Conservation (phyloP, 2,329 filamentous ascomycete genomes). For the Didymella pinodella region DNA sequence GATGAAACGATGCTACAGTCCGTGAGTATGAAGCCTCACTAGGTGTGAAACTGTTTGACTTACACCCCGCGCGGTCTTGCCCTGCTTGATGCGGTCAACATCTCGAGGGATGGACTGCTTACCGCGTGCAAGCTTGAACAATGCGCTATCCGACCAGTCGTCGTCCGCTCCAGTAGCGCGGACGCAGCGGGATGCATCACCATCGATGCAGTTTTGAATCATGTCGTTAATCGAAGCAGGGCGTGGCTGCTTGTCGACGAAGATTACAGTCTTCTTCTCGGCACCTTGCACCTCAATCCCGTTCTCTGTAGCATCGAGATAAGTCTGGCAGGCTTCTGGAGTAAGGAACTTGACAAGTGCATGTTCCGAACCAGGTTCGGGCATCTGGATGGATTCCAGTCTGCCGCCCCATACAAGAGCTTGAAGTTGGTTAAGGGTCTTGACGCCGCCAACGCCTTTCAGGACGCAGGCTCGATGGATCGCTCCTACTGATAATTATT, state of each 20-base stretch:
- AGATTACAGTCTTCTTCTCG: slow-evolving; percentile 36
- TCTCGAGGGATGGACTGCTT: slow-evolving; percentile 48
- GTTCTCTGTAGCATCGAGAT: slow-evolving; percentile 45
- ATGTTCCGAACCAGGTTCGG: slow-evolving; percentile 30
- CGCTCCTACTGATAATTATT: slow-evolving; percentile 31
- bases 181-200: slow-evolving; percentile 57
- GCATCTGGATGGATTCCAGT: slow-evolving; percentile 43
- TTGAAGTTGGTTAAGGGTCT: slow-evolving; percentile 42
- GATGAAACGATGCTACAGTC: slow-evolving; percentile 52
- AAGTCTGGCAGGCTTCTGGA: slow-evolving; percentile 43
- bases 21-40: slow-evolving; percentile 15
- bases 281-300: slow-evolving; percentile 39
- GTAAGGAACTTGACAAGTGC: slow-evolving; percentile 48
- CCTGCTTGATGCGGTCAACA: slow-evolving; percentile 56
- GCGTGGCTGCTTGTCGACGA: slow-evolving; percentile 38
- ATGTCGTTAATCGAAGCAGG: slow-evolving; percentile 51
- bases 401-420: slow-evolving; percentile 50
- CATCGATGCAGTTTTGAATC: slow-evolving; percentile 52
- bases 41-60: slow-evolving; percentile 27
- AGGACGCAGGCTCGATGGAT: slow-evolving; percentile 38
- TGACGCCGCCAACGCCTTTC: slow-evolving; percentile 33
- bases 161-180: slow-evolving; percentile 54
- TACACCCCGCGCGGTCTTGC: slow-evolving; percentile 53
- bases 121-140: slow-evolving; percentile 51
- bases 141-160: slow-evolving; percentile 48